Evolutionary conservation across 2,329 filamentous ascomycete genomes (phyloP).

Genomic region (Lecanicillium sp.): DNA sequence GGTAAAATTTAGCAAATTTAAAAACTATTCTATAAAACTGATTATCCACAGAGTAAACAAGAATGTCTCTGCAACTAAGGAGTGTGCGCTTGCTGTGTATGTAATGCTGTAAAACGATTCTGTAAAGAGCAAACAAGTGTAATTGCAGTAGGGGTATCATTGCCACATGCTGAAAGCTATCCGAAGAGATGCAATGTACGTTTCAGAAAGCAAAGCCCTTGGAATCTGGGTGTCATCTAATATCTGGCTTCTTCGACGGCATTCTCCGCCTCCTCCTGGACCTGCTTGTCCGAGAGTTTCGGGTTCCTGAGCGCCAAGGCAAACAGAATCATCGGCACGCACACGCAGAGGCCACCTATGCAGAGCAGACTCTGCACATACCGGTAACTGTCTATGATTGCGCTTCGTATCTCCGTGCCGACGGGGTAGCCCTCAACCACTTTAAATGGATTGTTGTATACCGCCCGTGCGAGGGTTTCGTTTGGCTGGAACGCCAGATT

Average conservation of each 20-base stretch:
- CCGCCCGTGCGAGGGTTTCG: conserved; percentile 22
- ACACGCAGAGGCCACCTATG: conserved; percentile 37
- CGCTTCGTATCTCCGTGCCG: conserved; percentile 33
- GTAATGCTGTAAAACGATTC: conserved; percentile 1
- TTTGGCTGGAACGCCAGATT: conserved; percentile 27
- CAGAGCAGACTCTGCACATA: conserved; percentile 36
- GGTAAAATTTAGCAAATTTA: background rate
- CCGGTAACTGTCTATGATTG: conserved; percentile 37
- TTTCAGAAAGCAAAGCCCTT: too few species aligned
- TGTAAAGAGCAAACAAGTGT: too few species aligned
- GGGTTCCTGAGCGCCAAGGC: conserved; percentile 36
- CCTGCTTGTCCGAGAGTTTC: conserved; percentile 32
- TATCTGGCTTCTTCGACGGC: conserved; percentile 1
- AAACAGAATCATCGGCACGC: conserved; percentile 38
- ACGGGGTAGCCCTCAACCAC: conserved; percentile 26
- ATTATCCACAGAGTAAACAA: conserved; percentile 4
- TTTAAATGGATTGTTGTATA: conserved; percentile 30
- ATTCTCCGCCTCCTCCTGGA: conserved; percentile 17
- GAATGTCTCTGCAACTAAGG: background rate
- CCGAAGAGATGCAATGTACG: too few species aligned
- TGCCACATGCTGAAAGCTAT: too few species aligned
- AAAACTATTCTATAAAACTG: conserved; percentile 1
- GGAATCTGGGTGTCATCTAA: background rate
- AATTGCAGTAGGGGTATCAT: too few species aligned
- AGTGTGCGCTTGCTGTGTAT: conserved; percentile 2